Evolutionary conservation across 805 yeast species (phyloP).

Genomic region (Saccharomycopsis sp.): DNA sequence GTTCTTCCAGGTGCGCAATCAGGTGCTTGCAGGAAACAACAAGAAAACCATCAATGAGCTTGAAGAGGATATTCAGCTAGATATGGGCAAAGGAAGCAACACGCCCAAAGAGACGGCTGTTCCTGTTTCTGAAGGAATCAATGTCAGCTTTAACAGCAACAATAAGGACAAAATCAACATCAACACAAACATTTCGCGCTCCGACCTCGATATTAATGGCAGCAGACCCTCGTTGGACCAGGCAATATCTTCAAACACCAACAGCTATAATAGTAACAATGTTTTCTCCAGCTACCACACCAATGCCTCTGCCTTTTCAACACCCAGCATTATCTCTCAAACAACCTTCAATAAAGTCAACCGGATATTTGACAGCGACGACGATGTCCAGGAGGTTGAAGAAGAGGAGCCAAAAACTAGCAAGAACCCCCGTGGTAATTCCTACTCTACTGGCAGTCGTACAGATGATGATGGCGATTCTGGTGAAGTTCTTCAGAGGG

Average conservation of each 20-base stretch:
- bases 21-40: constrained; percentile 14
- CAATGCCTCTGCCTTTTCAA: background rate
- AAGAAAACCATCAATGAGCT: constrained; percentile 13
- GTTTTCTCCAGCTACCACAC: background rate
- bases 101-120: background rate
- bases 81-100: background rate
- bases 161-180: background rate
- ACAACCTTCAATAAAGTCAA: constrained; percentile 3
- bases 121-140: background rate
- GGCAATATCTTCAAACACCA: background rate
- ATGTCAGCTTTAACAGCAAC: background rate
- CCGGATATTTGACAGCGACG: background rate
- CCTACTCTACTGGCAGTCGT: background rate
- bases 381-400: background rate
- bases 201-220: background rate
- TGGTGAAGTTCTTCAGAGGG: background rate
- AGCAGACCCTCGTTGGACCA: background rate
- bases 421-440: background rate
- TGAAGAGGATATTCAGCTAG: background rate
- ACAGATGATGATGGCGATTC: background rate
- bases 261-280: background rate
- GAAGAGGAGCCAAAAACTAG: background rate
- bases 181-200: background rate
- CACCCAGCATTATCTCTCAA: constrained; percentile 8
- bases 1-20: constrained; percentile 29